phyloP scores from a whole-genome alignment of 805 yeast genomes.

The Cyberlindnera galapagoensis region DNA sequence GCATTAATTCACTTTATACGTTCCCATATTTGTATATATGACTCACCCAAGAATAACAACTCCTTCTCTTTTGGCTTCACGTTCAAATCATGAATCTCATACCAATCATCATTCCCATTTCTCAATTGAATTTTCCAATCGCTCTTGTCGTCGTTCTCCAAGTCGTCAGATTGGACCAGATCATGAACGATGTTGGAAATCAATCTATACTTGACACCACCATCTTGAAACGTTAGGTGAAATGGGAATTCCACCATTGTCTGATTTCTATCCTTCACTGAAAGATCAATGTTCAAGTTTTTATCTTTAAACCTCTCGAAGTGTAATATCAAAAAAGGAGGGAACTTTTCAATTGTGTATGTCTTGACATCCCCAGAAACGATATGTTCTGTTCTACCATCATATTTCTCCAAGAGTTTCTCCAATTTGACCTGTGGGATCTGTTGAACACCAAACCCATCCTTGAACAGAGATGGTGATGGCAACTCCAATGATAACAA shows the following conservation, averaged over 20 bases:
- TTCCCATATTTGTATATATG: slow-evolving; percentile 66
- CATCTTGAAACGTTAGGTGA: slow-evolving; percentile 24
- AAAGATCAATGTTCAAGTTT: slow-evolving; percentile 25
- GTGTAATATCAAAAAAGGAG: slow-evolving; percentile 49
- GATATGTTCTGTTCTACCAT: slow-evolving; percentile 28
- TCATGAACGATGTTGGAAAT: slow-evolving; percentile 42
- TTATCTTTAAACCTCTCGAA: slow-evolving; percentile 45
- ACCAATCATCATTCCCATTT: slow-evolving; percentile 44
- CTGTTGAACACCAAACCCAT: slow-evolving; percentile 35
- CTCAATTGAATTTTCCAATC: slow-evolving; percentile 45
- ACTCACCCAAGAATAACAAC: slow-evolving; percentile 53
- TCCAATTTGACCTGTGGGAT: slow-evolving; percentile 47
- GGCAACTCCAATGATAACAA: slow-evolving; percentile 56
- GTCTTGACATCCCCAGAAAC: slow-evolving; percentile 28
- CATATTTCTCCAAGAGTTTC: slow-evolving; percentile 38
- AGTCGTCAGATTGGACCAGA: slow-evolving; percentile 12
- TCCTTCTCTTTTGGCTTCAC: slow-evolving; percentile 46
- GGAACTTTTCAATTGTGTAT: slow-evolving; percentile 37
- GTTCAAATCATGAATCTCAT: slow-evolving; percentile 47
- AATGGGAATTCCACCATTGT: slow-evolving; percentile 57
- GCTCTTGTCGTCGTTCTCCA: slow-evolving; percentile 25
- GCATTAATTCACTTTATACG: slow-evolving; percentile 9
- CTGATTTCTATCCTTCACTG: slow-evolving; percentile 42
- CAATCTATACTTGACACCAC: slow-evolving; percentile 32
- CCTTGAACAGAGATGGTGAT: slow-evolving; percentile 46